Evolutionary conservation across 345 rosid genomes (phyloP).

Genomic region (Psidium guajava): DNA sequence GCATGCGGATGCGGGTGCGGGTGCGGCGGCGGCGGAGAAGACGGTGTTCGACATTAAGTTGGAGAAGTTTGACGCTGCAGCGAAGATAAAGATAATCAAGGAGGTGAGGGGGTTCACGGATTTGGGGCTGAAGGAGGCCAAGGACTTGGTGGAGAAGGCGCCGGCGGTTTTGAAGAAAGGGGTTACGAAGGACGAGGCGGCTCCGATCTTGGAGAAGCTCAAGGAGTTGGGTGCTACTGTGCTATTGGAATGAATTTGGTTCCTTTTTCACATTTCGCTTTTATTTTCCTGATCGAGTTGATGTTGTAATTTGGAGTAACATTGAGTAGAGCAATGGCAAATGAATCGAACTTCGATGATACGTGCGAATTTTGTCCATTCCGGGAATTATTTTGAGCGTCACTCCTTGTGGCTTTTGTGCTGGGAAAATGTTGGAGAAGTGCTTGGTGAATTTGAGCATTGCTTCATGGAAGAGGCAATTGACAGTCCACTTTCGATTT

Average conservation of each 20-base stretch:
- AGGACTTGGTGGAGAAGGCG: constrained; percentile 77
- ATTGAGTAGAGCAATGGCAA: not conserved
- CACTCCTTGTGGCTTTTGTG: not conserved
- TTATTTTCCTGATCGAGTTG: not conserved
- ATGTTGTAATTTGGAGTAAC: not conserved
- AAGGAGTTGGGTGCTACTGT: constrained; percentile 59
- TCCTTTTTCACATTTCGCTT: not conserved
- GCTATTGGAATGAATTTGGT: constrained; percentile 49
- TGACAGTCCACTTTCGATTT: not conserved
- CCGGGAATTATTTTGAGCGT: not conserved
- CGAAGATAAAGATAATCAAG: constrained; percentile 70
- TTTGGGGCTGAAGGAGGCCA: constrained; percentile 80
- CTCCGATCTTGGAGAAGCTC: constrained; percentile 54
- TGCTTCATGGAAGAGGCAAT: not conserved
- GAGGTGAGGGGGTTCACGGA: constrained; percentile 75
- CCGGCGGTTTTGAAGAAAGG: constrained; percentile 71
- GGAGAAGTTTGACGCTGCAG: constrained; percentile 65
- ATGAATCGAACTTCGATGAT: not conserved
- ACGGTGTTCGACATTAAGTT: constrained; percentile 72
- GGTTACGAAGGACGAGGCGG: constrained; percentile 54
- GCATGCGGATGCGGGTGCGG: not conserved
- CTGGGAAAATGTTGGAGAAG: not conserved
- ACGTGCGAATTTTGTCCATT: not conserved
- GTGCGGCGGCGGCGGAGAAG: constrained; percentile 49
- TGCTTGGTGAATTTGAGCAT: not conserved